These are phyloP conservation scores for Xylaria polymorpha DNA, from an alignment of 2,329 filamentous ascomycete species.

Conservation along the genomic window DNA sequence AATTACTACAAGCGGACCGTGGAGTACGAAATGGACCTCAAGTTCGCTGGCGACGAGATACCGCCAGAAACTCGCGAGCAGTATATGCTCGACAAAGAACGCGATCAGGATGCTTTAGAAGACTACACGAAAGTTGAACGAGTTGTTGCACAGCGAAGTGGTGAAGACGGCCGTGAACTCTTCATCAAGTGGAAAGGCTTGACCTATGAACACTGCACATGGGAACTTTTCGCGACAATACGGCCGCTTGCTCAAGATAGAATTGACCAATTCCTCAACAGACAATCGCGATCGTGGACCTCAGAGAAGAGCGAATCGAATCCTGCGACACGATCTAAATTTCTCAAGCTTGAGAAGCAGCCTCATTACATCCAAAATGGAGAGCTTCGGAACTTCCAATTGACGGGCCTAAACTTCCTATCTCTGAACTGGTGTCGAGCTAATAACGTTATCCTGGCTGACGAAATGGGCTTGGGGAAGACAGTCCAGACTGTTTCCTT, in stretches of 20 bases:
- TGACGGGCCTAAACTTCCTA: slow-evolving; percentile 93
- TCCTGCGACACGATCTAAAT: slow-evolving; percentile 77
- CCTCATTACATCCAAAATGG: slow-evolving; percentile 87
- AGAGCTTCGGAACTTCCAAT: slow-evolving; percentile 90
- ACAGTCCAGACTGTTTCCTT: slow-evolving; percentile 98
- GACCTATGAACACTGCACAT: slow-evolving; percentile 93
- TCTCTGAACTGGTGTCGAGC: slow-evolving; percentile 94
- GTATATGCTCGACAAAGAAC: slow-evolving; percentile 94
- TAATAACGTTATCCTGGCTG: slow-evolving; percentile 96
- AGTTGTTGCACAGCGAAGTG: slow-evolving; percentile 84
- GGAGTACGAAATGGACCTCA: slow-evolving; percentile 80
- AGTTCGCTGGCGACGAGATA: slow-evolving; percentile 77
- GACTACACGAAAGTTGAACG: slow-evolving; percentile 94
- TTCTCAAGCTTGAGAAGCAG: slow-evolving; percentile 79
- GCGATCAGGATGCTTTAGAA: slow-evolving; percentile 85
- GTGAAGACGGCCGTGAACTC: slow-evolving; percentile 86
- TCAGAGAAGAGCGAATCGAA: slow-evolving; percentile 85
- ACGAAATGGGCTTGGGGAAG: slow-evolving; percentile 98
- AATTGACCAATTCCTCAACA: slow-evolving; percentile 91
- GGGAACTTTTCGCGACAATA: slow-evolving; percentile 83
- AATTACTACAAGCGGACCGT: slow-evolving; percentile 93
- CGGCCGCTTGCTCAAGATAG: slow-evolving; percentile 84
- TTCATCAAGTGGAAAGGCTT: slow-evolving; percentile 97
- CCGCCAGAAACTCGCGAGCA: slow-evolving; percentile 90
- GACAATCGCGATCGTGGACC: slow-evolving; percentile 80